Conservation (phyloP, 2,329 filamentous ascomycete species). For the Hirsutella rhossiliensis region DNA sequence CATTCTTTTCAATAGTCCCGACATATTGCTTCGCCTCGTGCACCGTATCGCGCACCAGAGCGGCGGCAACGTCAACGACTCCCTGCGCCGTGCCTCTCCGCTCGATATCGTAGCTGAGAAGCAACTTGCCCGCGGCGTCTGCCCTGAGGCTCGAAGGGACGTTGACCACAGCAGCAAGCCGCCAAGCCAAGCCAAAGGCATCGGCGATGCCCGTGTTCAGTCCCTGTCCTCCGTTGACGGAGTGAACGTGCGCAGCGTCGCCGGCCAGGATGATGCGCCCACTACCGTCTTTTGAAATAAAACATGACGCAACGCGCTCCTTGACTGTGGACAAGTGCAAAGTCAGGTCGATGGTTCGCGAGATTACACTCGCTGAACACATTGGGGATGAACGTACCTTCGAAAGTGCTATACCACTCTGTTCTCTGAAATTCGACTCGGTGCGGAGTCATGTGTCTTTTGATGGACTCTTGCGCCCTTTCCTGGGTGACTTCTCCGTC, state of each 20-base stretch:
- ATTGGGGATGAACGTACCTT: conserved; percentile 20
- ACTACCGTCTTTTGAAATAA: conserved; percentile 23
- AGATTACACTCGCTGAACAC: background rate
- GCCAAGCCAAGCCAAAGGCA: conserved; percentile 42
- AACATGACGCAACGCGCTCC: conserved; percentile 25
- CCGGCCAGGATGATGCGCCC: conserved; percentile 40
- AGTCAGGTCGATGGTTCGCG: background rate
- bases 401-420: conserved; percentile 38
- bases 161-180: conserved; percentile 22
- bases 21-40: conserved; percentile 32
- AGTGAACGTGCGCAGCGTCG: conserved; percentile 45
- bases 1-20: conserved; percentile 32
- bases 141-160: conserved; percentile 9
- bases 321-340: conserved; percentile 18
- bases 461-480: conserved; percentile 27
- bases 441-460: conserved; percentile 30
- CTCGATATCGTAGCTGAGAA: conserved; percentile 32
- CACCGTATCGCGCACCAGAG: conserved; percentile 31
- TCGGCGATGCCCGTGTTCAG: conserved; percentile 47
- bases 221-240: conserved; percentile 43
- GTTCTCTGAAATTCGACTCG: conserved; percentile 27
- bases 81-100: conserved; percentile 28
- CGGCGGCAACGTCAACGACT: conserved; percentile 34
- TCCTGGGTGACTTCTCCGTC: conserved; percentile 30
- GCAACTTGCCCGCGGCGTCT: conserved; percentile 13